Conservation (phyloP, 2,329 filamentous ascomycete genomes). For the Emmonsiellopsis sp. region DNA sequence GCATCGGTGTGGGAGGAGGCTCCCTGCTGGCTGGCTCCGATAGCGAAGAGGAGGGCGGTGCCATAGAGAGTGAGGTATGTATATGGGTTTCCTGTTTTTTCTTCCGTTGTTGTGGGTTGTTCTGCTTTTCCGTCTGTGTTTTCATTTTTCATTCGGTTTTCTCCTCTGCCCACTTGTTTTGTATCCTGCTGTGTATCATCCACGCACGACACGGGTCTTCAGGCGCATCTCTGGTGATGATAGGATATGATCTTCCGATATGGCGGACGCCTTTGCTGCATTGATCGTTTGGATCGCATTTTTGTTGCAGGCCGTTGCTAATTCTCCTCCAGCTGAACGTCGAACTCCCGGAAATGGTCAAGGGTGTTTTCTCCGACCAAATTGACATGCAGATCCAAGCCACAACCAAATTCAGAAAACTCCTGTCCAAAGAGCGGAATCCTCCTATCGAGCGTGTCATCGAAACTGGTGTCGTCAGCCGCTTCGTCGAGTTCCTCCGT, state of each 20-base stretch:
- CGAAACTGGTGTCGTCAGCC: conserved; percentile 93
- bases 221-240: background rate
- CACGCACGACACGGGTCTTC: background rate
- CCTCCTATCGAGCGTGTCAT: conserved; percentile 98
- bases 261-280: background rate
- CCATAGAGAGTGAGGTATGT: conserved; percentile 91
- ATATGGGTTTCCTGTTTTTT: background rate
- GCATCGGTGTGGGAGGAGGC: conserved; percentile 47
- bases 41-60: conserved; percentile 92
- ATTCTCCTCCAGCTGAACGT: conserved; percentile 65
- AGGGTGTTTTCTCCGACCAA: conserved; percentile 96
- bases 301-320: background rate
- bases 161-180: background rate
- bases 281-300: background rate
- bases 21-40: conserved; percentile 87
- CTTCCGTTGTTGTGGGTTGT: background rate
- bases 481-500: conserved; percentile 96
- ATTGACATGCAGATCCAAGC: conserved; percentile 96
- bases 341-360: conserved; percentile 96
- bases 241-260: background rate
- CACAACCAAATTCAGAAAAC: conserved; percentile 96
- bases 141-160: background rate
- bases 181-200: background rate
- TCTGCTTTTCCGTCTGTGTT: background rate
- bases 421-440: conserved; percentile 97